Evolutionary conservation across 805 yeast genomes (phyloP).

Genomic region (Kregervanrija delftensis): DNA sequence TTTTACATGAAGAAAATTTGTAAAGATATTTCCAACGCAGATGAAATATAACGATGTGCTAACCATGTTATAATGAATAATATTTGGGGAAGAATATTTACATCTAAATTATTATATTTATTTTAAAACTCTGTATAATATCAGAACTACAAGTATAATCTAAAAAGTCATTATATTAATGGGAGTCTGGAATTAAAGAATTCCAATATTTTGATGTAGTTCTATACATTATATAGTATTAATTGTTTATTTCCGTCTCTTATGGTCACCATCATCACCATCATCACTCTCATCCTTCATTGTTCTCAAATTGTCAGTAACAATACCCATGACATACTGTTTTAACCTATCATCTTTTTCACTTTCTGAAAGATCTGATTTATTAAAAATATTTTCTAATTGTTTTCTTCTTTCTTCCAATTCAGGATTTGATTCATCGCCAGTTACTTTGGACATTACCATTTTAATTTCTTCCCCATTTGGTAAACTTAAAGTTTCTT

Average conservation of each 20-base stretch:
- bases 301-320: slow-evolving; percentile 37
- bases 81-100: background rate
- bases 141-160: too few species aligned
- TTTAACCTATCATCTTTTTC: slow-evolving; percentile 76
- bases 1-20: too few species aligned
- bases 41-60: background rate
- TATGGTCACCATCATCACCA: slow-evolving; percentile 8
- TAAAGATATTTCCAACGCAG: too few species aligned
- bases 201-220: too few species aligned
- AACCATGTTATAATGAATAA: too few species aligned
- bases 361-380: slow-evolving; percentile 43
- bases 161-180: too few species aligned
- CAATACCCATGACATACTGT: slow-evolving; percentile 57
- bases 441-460: slow-evolving; percentile 42
- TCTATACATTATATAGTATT: background rate
- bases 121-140: too few species aligned
- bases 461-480: slow-evolving; percentile 47
- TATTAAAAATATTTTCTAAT: slow-evolving; percentile 56
- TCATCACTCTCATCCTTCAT: slow-evolving; percentile 11
- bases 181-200: too few species aligned
- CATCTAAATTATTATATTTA: too few species aligned
- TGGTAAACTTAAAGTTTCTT: slow-evolving; percentile 19
- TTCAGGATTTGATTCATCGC: slow-evolving; percentile 30
- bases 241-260: slow-evolving; percentile 17
- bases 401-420: slow-evolving; percentile 53